Conservation (phyloP, 2,329 filamentous ascomycete genomes). For the Botryotinia calthae region DNA sequence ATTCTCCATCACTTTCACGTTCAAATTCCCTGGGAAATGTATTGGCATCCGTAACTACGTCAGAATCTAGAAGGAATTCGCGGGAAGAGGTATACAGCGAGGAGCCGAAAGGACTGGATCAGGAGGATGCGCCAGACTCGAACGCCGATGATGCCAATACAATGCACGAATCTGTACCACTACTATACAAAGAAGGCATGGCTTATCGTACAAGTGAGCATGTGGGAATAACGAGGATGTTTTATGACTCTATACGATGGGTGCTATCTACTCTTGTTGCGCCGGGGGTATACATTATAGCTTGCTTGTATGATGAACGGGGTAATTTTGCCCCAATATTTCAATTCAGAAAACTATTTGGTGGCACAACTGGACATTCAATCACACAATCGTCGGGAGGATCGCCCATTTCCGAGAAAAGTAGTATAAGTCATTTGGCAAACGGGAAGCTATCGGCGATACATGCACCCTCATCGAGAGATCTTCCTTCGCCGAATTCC, state of each 20-base stretch:
- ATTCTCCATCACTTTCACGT: constrained; percentile 55
- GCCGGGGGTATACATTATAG: constrained; percentile 78
- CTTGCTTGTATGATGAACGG: constrained; percentile 77
- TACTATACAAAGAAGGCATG: constrained; percentile 49
- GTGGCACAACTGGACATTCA: constrained; percentile 37
- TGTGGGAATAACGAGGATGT: constrained; percentile 64
- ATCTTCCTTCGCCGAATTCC: constrained; percentile 33
- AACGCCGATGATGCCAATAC: constrained; percentile 30
- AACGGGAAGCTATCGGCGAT: constrained; percentile 25
- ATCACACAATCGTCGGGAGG: constrained; percentile 38
- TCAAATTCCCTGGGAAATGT: constrained; percentile 57
- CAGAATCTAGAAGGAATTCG: constrained; percentile 36
- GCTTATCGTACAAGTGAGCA: constrained; percentile 40
- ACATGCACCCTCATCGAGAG: constrained; percentile 26
- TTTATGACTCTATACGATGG: constrained; percentile 75
- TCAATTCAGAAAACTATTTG: constrained; percentile 65
- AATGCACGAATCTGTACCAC: constrained; percentile 65
- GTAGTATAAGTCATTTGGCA: constrained; percentile 21
- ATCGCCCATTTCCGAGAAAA: constrained; percentile 28
- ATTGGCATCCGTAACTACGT: constrained; percentile 28
- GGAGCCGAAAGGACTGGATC: constrained; percentile 38
- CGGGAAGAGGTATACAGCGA: constrained; percentile 43
- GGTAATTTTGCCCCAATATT: constrained; percentile 76
- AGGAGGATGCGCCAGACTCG: constrained; percentile 41
- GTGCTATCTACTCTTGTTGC: constrained; percentile 75